A percentile compares a stretch with the other conserved stretches of the same genome.
These are phyloP conservation scores for Cryphonectria radicalis DNA, from an alignment of 2,329 filamentous ascomycete genomes.

Conservation along the genomic window DNA sequence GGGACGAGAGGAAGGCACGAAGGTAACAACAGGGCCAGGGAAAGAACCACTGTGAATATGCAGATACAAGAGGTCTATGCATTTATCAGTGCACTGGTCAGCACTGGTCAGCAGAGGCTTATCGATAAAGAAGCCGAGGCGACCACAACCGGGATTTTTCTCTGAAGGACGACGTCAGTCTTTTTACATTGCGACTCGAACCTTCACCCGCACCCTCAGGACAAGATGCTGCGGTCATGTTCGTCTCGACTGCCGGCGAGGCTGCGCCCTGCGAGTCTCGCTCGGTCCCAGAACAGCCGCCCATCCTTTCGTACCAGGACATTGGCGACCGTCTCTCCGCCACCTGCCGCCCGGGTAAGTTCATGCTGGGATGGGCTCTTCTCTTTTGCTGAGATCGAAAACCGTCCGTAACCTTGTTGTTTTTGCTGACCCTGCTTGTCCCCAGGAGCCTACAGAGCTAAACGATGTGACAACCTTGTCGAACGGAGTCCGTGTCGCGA, in stretches of 20 bases:
- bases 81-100: background rate
- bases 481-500: constrained; percentile 93
- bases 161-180: constrained; percentile 11
- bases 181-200: background rate
- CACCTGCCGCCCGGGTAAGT: constrained; percentile 26
- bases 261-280: constrained; percentile 20
- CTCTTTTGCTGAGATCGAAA: background rate
- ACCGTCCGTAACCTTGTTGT: background rate
- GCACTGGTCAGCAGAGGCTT: constrained; percentile 3
- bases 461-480: constrained; percentile 85
- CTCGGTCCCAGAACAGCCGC: constrained; percentile 19
- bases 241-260: constrained; percentile 25
- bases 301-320: constrained; percentile 26
- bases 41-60: background rate
- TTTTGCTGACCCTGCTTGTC: constrained; percentile 9
- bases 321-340: constrained; percentile 23
- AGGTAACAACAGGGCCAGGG: background rate
- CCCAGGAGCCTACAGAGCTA: constrained; percentile 80
- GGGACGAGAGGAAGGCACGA: background rate
- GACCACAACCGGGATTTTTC: constrained; percentile 1
- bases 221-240: constrained; percentile 30
- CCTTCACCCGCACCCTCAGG: background rate
- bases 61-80: background rate
- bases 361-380: background rate
- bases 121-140: constrained; percentile 25